Conservation (phyloP, 768 basidiomycete species). For the Boletellus sp. region DNA sequence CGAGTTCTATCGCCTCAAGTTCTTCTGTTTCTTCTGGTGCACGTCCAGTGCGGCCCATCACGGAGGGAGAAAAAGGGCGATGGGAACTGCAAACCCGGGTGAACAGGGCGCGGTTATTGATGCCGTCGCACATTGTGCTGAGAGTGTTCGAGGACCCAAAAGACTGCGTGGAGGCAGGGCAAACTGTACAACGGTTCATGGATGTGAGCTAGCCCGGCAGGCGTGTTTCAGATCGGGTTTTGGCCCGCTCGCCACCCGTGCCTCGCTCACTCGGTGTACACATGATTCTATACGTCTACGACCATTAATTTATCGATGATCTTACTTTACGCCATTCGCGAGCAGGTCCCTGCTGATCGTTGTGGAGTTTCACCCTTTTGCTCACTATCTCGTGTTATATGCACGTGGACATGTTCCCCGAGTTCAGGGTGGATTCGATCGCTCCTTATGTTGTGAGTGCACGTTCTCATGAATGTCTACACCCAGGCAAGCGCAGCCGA, state of each 20-base stretch:
- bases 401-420: not conserved
- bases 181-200: conserved; percentile 32
- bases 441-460: no score
- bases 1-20: conserved; percentile 18
- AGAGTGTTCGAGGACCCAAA: conserved; percentile 64
- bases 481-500: not conserved
- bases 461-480: no score
- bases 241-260: no score
- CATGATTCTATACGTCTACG: not conserved
- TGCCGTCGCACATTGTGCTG: conserved; percentile 55
- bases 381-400: not conserved
- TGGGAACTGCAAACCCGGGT: conserved; percentile 61
- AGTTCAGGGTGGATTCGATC: no score
- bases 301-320: not conserved
- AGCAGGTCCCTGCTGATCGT: not conserved
- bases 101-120: conserved; percentile 54
- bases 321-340: not conserved
- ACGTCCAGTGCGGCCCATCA: conserved; percentile 22
- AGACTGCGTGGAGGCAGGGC: conserved; percentile 64
- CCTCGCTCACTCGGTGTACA: not conserved
- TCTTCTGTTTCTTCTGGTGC: conserved; percentile 22
- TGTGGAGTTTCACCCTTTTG: not conserved
- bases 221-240: no score
- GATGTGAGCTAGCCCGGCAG: not conserved
- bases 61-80: conserved; percentile 55